Base-by-base conservation (phyloP, 768 basidiomycete genomes). In the Leucogyrophana mollusca region DNA sequence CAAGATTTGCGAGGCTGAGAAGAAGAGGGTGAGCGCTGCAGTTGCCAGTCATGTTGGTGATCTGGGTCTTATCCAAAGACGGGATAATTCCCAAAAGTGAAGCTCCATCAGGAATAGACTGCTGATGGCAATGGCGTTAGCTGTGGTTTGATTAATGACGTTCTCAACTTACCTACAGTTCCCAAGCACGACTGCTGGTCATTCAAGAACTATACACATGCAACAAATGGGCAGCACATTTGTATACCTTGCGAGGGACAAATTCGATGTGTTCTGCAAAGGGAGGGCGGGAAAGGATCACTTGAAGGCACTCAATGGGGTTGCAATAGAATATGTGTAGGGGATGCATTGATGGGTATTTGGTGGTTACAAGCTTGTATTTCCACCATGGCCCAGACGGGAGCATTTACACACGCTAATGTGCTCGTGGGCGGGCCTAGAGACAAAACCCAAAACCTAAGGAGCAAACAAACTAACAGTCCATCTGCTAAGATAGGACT, bases 21-120 rank as follows among this genome's bases (percentile, higher is more conserved):
- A 68, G 50, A 14, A 67, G 49, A 0, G 66, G 61, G 51, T 68
- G 58, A 6, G 56, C 56, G n/a, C 45, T 32, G 27, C 54, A 49
- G 24, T 59, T 55, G n/a, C 67, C 66, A 14, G 56, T 64, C 49
- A 58, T 56, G 7, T 53, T 45, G 0, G 68, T 58, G 3, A 71
- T 58, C 42, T 58, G 53, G 8, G 68, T 67, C 48, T 70, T 70
- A 40, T 70, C 64, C 0, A 60, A 64, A 3, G 59, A 59, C 1
- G 58, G 37, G 9, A 69, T 54, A 1, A 54, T 48, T 1, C 67
- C 62, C 5, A 58, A 35, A 6, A 62, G 16, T 4, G 55, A 55
- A 7, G 49, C 49, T 21, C 54, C 59, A 17, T 9, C 4, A 3
- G 55, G 57, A 13, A 58, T 24, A 40, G n/a, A n/a, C n/a, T n/a